Conservation (phyloP, 2,329 filamentous ascomycete species). For the Beauveria sp. region DNA sequence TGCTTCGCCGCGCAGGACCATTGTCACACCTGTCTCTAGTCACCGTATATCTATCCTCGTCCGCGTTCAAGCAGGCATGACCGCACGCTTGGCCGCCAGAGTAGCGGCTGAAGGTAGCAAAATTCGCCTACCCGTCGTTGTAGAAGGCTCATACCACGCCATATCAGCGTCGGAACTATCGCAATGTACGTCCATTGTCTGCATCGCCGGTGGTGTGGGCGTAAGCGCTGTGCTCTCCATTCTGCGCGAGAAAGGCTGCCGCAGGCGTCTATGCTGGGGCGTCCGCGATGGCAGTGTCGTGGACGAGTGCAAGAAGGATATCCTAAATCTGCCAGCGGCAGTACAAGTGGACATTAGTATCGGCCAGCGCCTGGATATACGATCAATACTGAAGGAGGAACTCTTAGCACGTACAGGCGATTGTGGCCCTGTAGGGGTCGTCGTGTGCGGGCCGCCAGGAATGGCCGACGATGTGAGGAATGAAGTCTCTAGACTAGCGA, state of each 20-base stretch:
- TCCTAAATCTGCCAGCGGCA: constrained; percentile 12
- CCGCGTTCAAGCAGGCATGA: constrained; percentile 19
- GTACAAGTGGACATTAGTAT: constrained; percentile 18
- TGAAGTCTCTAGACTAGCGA: constrained; percentile 17
- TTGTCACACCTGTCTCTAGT: neutral
- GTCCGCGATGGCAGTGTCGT: constrained; percentile 16
- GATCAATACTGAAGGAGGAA: constrained; percentile 17
- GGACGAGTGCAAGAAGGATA: constrained; percentile 12
- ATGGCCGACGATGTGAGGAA: constrained; percentile 24
- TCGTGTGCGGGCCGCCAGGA: constrained; percentile 22
- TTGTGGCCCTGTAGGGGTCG: constrained; percentile 17
- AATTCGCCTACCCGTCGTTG: constrained; percentile 17
- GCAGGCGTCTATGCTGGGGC: constrained; percentile 21
- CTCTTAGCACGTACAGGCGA: constrained; percentile 13
- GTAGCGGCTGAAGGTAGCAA: neutral
- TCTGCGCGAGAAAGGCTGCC: constrained; percentile 11
- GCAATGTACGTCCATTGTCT: constrained; percentile 20
- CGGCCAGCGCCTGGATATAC: constrained; percentile 18
- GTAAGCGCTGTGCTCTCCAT: constrained; percentile 24
- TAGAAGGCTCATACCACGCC: constrained; percentile 23
- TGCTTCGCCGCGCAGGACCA: neutral
- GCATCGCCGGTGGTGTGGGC: constrained; percentile 26
- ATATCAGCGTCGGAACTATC: constrained; percentile 16
- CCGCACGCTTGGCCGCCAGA: constrained; percentile 14
- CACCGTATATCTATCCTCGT: constrained; percentile 18